phyloP scores from a whole-genome alignment of 306 rosid genomes.

The Vigna mungo region DNA sequence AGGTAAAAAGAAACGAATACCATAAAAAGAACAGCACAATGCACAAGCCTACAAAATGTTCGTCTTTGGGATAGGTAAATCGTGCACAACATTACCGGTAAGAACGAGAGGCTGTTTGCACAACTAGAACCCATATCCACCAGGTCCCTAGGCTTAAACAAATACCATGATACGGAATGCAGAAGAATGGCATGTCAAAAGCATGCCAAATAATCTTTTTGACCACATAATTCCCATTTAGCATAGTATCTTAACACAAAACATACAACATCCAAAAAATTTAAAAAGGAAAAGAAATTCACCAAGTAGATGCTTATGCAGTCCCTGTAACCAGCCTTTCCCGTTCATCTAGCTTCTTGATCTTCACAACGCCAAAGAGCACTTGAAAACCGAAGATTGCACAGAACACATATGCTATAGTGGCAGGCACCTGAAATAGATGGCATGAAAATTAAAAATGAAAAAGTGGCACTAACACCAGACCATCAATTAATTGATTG shows the following conservation, averaged over 20 bases:
- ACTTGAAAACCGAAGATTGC: constrained; percentile 89
- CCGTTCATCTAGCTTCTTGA: constrained; percentile 83
- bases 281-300: background rate
- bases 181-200: background rate
- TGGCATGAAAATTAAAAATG: constrained; percentile 34
- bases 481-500: constrained; percentile 10
- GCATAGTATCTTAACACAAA: constrained; percentile 27
- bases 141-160: constrained; percentile 4
- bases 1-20: constrained; percentile 3
- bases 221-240: constrained; percentile 26
- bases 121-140: constrained; percentile 11
- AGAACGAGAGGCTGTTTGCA: background rate
- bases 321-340: constrained; percentile 91
- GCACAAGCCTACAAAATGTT: constrained; percentile 4
- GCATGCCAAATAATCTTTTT: constrained; percentile 21
- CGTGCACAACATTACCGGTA: background rate
- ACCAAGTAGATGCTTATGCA: constrained; percentile 73
- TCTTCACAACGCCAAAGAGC: constrained; percentile 87
- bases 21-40: background rate
- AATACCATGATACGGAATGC: background rate
- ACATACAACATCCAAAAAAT: background rate
- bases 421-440: constrained; percentile 81
- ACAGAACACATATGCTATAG: constrained; percentile 68
- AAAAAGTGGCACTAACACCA: constrained; percentile 24
- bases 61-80: constrained; percentile 13